Evolutionary conservation across 2,329 filamentous ascomycete species (phyloP).

Genomic region (Fusarium buxicola): DNA sequence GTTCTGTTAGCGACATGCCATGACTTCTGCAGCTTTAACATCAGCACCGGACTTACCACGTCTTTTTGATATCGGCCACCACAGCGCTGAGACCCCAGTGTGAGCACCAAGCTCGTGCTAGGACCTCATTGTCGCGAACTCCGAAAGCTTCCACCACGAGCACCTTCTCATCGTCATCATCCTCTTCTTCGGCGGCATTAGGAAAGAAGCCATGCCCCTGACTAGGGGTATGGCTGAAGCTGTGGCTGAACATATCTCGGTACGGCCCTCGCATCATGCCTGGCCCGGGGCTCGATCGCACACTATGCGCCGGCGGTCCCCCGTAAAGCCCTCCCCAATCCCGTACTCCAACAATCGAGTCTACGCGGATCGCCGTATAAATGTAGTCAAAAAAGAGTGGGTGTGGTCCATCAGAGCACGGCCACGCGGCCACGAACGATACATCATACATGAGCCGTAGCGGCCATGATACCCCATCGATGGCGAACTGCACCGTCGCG

Average conservation of each 20-base stretch:
- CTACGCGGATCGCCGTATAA: slow-evolving; percentile 68
- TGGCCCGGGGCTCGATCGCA: slow-evolving; percentile 52
- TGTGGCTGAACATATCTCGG: slow-evolving; percentile 41
- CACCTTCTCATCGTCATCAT: slow-evolving; percentile 71
- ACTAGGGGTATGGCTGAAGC: slow-evolving; percentile 34
- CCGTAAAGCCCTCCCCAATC: slow-evolving; percentile 70
- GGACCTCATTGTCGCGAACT: slow-evolving; percentile 79
- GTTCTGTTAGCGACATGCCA: slow-evolving; percentile 22
- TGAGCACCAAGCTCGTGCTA: slow-evolving; percentile 81
- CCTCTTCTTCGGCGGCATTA: slow-evolving; percentile 50
- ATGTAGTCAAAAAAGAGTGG: slow-evolving; percentile 79
- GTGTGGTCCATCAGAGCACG: slow-evolving; percentile 72
- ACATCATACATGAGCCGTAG: slow-evolving; percentile 73
- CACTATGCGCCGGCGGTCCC: slow-evolving; percentile 46
- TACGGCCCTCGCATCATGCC: slow-evolving; percentile 45
- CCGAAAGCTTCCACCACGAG: slow-evolving; percentile 80
- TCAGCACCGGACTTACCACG: slow-evolving; percentile 63
- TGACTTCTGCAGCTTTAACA: not conserved
- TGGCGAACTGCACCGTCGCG: slow-evolving; percentile 71
- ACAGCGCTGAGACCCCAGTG: slow-evolving; percentile 80
- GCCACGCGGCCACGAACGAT: slow-evolving; percentile 73
- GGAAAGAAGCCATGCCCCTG: slow-evolving; percentile 33
- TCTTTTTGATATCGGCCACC: slow-evolving; percentile 75
- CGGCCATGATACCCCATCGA: slow-evolving; percentile 72
- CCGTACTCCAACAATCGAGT: slow-evolving; percentile 72